Evolutionary conservation across 2,329 filamentous ascomycete genomes (phyloP), one percentile per base, ranked within the genome.

Genomic region (Hymenoscyphus linearis): DNA sequence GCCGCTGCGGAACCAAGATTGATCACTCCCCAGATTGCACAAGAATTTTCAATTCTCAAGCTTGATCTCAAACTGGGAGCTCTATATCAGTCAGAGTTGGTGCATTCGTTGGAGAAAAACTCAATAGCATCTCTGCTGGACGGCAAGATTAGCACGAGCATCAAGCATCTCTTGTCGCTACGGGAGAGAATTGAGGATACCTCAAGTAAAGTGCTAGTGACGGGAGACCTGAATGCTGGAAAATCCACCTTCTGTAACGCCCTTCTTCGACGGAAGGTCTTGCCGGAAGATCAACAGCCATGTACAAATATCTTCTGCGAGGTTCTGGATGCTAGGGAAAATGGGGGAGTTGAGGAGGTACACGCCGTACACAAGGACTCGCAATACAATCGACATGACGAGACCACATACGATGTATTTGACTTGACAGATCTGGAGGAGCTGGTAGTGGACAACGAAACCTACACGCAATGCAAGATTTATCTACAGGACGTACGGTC

Each of bases 241-340:
- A 99, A 99, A 74, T 99, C 95, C 3, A 99, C 95, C 0, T 99
- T 99, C 70, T 99, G 95, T 78, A 99, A 99, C 75, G 95, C 95
- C n/a, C 79, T 99, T 2, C 77, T 99, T 47, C 88, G 95, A 63
- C 86, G 93, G 64, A 98, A 98, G 76, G 85, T 99, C 31, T 77
- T 99, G 3, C 95, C 95, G 0, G 95, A 98, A 76, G 95, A 99
- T 70, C 93, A 99, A 74, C 95, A 98, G 73, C 95, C 95, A 1
- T 99, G 95, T 76, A 99, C 95, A 1, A 95, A 91, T 75, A 96
- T 99, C 61, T 99, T 99, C 77, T 99, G 95, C 74, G 95, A 99
- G 74, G 95, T 99, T 2, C 76, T 99, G 61, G 93, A 99, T 75
- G 89, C 90, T 4, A 85, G 91, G 66, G 92, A 97, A 73, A 99